Evolutionary conservation across 495 filamentous ascomycete genomes (phyloP), one percentile per base, ranked within the genome.

Genomic region (Durotheca rogersii): DNA sequence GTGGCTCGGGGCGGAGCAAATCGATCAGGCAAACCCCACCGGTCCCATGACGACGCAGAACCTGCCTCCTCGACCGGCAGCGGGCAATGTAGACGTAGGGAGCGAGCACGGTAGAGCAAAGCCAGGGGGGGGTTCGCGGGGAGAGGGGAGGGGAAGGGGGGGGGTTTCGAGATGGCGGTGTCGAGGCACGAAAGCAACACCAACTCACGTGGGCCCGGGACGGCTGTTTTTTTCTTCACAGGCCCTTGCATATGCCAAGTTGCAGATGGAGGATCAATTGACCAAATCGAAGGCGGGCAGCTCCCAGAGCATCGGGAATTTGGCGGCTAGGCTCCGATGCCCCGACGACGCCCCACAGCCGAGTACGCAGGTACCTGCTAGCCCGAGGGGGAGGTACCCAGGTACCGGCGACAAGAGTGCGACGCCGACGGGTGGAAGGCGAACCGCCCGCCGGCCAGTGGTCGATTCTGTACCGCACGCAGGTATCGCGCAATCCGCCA

Each of bases 161-260:
- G 17, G 5, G 43, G 32, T 15, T 17, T 12, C 0, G 20, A 35
- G 33, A 33, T 42, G 50, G 36, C 6, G 35, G 41, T 35, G 41
- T 35, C 17, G 34, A n/a, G n/a, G 23, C 56, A 59, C 56, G 56
- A 59, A 59, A 59, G 32, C 21, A 46, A 34, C 56, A 42, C 56
- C 48, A 50, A 40, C 21, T 53, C 56, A 59, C 56, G 56, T 59
- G 56, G 30, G 6, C 19, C 1, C 10, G 33, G 14, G 20, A 34
- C 6, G 23, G 30, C 4, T 15, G 33, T 56, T n/a, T n/a, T n/a
- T n/a, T n/a, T n/a, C n/a, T n/a, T 27, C 4, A 4, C 23, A 27
- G 4, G 19, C 53, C 53, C 53, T 56, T 56, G 53, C 53, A 56
- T 53, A 58, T 53, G 54, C 54, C 54, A 58, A 50, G 50, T 48